These are phyloP conservation scores for Fusarium hainanense DNA, from an alignment of 2,329 filamentous ascomycete genomes.

Conservation along the genomic window DNA sequence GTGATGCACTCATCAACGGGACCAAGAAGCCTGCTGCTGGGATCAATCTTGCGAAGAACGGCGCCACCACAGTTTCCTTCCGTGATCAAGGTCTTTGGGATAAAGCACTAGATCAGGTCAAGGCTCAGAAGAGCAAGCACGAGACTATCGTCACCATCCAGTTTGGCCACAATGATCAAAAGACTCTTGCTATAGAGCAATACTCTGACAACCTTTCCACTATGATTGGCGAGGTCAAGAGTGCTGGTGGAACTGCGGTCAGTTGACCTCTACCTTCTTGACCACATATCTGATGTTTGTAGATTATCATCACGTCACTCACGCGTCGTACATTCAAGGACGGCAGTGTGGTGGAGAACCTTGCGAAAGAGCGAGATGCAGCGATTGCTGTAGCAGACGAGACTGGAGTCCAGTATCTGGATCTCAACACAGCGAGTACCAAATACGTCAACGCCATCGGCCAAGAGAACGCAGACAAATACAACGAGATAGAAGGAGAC, in stretches of 20 bases:
- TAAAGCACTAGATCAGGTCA: not conserved
- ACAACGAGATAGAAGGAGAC: slow-evolving; percentile 20
- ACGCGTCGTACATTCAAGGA: slow-evolving; percentile 18
- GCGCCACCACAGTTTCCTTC: slow-evolving; percentile 18
- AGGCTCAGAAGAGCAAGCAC: not conserved
- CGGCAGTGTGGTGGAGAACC: slow-evolving; percentile 11
- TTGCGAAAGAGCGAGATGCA: slow-evolving; percentile 6
- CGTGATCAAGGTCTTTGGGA: slow-evolving; percentile 8
- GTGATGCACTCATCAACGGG: slow-evolving; percentile 2
- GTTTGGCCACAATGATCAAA: slow-evolving; percentile 21
- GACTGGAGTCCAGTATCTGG: not conserved
- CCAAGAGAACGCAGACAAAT: slow-evolving; percentile 12
- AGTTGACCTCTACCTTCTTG: not conserved
- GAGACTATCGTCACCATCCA: slow-evolving; percentile 21
- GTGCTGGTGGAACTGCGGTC: slow-evolving; percentile 19
- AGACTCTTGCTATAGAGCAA: slow-evolving; percentile 16
- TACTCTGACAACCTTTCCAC: slow-evolving; percentile 10
- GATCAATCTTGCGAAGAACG: slow-evolving; percentile 20
- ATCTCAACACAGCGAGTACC: slow-evolving; percentile 15
- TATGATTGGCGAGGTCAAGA: slow-evolving; percentile 7
- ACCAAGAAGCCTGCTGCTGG: slow-evolving; percentile 2
- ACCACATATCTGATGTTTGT: not conserved
- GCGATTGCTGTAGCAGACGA: slow-evolving; percentile 4
- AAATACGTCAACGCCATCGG: slow-evolving; percentile 20
- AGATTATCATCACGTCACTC: slow-evolving; percentile 17